Percentiles rank a stretch among this genome's conserved stretches.
phyloP scores from a whole-genome alignment of 73 alveolate genomes.

The Symbiodinium pilosum region DNA sequence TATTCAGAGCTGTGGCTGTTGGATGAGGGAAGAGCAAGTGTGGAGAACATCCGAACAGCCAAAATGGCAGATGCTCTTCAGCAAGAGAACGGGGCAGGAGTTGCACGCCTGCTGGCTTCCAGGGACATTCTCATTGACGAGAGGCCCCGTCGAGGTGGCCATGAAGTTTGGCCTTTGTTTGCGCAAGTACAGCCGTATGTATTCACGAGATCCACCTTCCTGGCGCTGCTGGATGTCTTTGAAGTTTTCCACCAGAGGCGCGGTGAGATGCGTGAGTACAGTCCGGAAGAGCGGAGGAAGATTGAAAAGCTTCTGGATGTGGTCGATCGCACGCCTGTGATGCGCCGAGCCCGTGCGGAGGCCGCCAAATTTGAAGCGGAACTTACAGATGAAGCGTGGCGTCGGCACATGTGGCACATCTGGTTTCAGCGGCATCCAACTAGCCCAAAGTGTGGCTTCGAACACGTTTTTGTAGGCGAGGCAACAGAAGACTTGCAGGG shows the following conservation, averaged over 20 bases:
- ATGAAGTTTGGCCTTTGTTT: conserved; percentile 19
- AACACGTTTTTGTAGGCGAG: conserved; percentile 86
- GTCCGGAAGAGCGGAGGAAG: neutral
- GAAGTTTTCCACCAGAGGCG: conserved; percentile 54
- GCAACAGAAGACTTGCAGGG: conserved; percentile 84
- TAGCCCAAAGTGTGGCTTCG: conserved; percentile 53
- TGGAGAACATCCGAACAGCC: conserved; percentile 49
- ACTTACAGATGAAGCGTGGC: conserved; percentile 38
- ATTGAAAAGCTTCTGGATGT: conserved; percentile 32
- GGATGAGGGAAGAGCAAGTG: conserved; percentile 80
- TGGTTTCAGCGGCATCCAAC: conserved; percentile 82
- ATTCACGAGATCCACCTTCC: conserved; percentile 51
- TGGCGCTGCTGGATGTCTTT: conserved; percentile 78
- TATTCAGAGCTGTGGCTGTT: conserved; percentile 85
- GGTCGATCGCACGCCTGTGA: conserved; percentile 72
- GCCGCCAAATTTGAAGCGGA: neutral
- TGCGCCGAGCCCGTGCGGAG: conserved; percentile 82
- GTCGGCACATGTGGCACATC: conserved; percentile 47
- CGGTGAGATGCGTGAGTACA: conserved; percentile 3
- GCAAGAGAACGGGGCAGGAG: neutral
- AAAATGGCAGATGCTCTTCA: conserved; percentile 71
- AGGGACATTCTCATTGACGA: conserved; percentile 73
- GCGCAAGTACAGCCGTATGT: conserved; percentile 73
- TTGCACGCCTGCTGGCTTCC: conserved; percentile 38
- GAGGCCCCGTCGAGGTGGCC: conserved; percentile 1